Base-by-base conservation (phyloP, 495 filamentous ascomycete species). In the Daldinia concentrica region DNA sequence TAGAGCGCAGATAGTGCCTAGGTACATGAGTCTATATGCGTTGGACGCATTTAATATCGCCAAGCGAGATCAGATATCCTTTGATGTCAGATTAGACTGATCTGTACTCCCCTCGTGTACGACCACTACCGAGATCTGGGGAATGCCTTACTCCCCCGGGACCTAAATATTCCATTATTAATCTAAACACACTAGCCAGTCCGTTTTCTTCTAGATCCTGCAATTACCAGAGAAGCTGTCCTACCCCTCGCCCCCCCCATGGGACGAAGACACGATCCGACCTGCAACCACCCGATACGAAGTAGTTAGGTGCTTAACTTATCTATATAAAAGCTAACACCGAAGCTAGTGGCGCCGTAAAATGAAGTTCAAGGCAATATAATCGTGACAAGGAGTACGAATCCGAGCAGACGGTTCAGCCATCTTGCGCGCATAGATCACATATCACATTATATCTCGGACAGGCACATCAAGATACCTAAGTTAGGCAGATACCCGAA, bases 211-310 rank as follows among this genome's bases (percentile, higher is more conserved):
- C 62, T 15, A 73, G 70, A 73, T 73, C 70, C 62, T 73, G 70
- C 70, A 73, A 65, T 17, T 66, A n/a, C 62, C 37, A 56, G 22
- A 29, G 34, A 55, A 19, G 19, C 70, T 9, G 19, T 1, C 58
- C 66, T 61, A 57, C 41, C 43, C 19, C 9, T 9, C 19, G 43
- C 6, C 43, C 11, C 43, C 11, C 43, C 19, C 43, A 73, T 73
- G 58, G 61, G 70, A 43, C 51, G 51, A 68, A 62, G 65, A 52
- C 70, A 62, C 61, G 65, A 73, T 73, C 70, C 70, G 70, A 69
- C 37, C 50, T 73, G 65, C 58, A 41, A 24, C 60, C 37, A 69
- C 22, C 70, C 70, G 70, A 65, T 60, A 30, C 60, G 32, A 32
- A 52, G 50, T 29, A 45, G 30, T 45, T 11, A 45, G 17, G 41